phyloP scores from a whole-genome alignment of 768 basidiomycete species.

The Lactarius deliciosus region DNA sequence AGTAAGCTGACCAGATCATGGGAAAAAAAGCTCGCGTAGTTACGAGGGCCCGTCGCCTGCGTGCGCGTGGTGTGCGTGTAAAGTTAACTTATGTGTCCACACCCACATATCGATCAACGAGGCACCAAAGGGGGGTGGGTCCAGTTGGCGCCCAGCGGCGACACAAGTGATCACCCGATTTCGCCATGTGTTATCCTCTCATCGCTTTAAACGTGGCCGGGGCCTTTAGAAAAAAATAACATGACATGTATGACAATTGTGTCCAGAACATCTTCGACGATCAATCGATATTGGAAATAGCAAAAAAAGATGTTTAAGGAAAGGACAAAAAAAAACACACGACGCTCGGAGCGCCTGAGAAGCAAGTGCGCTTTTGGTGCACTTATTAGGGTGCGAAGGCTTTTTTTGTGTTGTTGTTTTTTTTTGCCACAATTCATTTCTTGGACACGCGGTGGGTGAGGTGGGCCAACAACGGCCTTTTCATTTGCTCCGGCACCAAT shows the following conservation, averaged over 20 bases:
- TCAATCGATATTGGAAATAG: constrained; percentile 14
- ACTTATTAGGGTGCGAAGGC: neutral
- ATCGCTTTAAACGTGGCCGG: constrained; percentile 10
- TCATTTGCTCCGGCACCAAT: constrained; percentile 8
- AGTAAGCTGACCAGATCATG: neutral
- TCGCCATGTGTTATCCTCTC: constrained; percentile 1
- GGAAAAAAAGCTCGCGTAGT: neutral
- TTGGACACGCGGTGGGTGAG: neutral
- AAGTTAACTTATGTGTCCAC: constrained; percentile 2
- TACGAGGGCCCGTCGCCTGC: neutral
- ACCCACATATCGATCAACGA: neutral
- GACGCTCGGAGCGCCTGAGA: constrained; percentile 6
- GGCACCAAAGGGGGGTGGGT: constrained; percentile 3
- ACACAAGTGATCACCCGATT: constrained; percentile 2
- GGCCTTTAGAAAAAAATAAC: neutral
- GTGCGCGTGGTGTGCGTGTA: neutral
- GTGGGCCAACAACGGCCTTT: constrained; percentile 16
- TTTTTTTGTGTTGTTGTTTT: neutral
- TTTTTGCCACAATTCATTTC: constrained; percentile 9
- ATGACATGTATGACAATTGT: neutral
- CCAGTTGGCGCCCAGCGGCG: neutral
- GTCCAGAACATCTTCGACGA: constrained; percentile 12
- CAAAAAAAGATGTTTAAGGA: neutral
- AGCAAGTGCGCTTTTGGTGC: neutral
- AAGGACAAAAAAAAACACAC: neutral